Conservation (phyloP, 2,329 filamentous ascomycete species). For the Aspergillus ibericus region DNA sequence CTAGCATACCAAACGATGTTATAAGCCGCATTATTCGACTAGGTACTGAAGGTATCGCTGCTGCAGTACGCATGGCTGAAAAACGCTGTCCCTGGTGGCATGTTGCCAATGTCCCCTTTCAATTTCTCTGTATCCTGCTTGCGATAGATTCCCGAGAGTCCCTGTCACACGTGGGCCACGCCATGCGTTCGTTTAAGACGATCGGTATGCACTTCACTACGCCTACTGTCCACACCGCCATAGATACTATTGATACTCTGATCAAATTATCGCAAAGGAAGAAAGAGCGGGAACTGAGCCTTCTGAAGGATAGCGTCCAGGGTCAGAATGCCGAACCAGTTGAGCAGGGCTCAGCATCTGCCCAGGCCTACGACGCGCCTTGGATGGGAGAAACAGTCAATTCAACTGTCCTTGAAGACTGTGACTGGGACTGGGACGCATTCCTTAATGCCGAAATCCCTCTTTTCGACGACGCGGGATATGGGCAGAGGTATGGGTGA, state of each 20-base stretch:
- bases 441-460: slow-evolving; percentile 1
- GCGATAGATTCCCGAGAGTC: slow-evolving; percentile 10
- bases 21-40: slow-evolving; percentile 8
- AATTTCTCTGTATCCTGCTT: slow-evolving; percentile 13
- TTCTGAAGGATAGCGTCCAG: background rate
- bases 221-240: background rate
- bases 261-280: background rate
- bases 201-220: background rate
- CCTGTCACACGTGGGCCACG: background rate
- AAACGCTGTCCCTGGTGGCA: slow-evolving; percentile 19
- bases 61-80: slow-evolving; percentile 6
- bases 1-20: slow-evolving; percentile 8
- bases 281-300: background rate
- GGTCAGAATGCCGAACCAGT: background rate
- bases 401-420: background rate
- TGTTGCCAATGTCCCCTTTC: slow-evolving; percentile 19
- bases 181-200: slow-evolving; percentile 6
- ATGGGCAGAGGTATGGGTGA: slow-evolving; percentile 1
- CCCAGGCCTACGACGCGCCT: background rate
- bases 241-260: background rate
- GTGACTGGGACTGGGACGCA: background rate
- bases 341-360: background rate
- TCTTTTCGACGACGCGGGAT: slow-evolving; percentile 2
- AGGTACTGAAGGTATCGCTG: slow-evolving; percentile 10
- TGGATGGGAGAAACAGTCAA: background rate